Evolutionary conservation across 371 early-diverging fungal genomes (phyloP), one percentile per base, ranked within the genome.

Genomic region (Mortierella sp.): DNA sequence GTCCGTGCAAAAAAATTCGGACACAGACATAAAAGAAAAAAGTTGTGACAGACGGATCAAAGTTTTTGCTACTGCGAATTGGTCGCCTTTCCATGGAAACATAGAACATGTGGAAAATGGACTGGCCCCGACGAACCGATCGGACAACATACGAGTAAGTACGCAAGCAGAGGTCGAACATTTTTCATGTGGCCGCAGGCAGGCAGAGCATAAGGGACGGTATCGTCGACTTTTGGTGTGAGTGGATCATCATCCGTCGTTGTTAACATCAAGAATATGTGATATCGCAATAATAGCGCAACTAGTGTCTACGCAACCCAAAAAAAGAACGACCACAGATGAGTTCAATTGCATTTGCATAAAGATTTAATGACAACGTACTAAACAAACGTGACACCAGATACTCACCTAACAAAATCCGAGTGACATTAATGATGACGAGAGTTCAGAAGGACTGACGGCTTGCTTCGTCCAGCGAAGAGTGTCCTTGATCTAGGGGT

Each of bases 401-500:
- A 63, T 38, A 21, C 48, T 38, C 38, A 55, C 49, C 16, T n/a
- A 55, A 4, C 4, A 6, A 48, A 41, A 51, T 51, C 32, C 18
- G 21, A 41, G 49, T 29, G 24, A 0, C 11, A 38, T 4, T 27
- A 0, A 4, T 14, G 35, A 5, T 41, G 68, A 38, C 18, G 24
- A 35, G 21, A 18, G 10, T 21, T 68, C 68, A 68, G 4, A 68
- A 35, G 24, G 21, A 11, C 11, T 38, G 68, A 24, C 41, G 38
- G 41, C 24, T 68, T 38, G 68, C 43, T 41, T 68, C 68, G 68
- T 38, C 68, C 68, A 68, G 68, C 68, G 68, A 68, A 68, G 71
- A 16, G 2, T 44, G 27, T 16, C 48, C 51, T 55, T 49, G 49
- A n/a, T 41, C 55, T 21, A 32, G 11, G 12, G 24, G 43, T 43